A percentile compares a stretch with the other conserved stretches of the same genome.
Conservation (phyloP, 2,329 filamentous ascomycete genomes). For the Sphaerostilbella broomeana region DNA sequence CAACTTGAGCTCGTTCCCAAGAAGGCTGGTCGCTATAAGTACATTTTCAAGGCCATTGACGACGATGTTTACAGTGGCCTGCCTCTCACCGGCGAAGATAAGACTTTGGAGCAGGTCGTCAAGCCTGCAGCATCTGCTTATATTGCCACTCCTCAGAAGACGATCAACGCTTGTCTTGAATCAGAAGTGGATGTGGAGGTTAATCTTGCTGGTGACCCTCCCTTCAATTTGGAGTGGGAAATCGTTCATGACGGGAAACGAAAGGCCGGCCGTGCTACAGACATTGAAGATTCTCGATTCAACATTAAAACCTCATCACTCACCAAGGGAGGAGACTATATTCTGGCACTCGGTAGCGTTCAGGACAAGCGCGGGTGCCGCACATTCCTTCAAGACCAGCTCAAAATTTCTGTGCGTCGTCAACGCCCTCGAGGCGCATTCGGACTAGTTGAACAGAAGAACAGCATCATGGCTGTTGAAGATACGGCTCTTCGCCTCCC, state of each 20-base stretch:
- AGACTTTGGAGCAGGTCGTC: constrained; percentile 77
- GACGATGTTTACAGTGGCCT: constrained; percentile 74
- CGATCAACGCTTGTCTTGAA: constrained; percentile 71
- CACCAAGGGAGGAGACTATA: constrained; percentile 81
- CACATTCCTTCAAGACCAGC: constrained; percentile 75
- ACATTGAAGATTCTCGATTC: constrained; percentile 56
- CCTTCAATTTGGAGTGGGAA: constrained; percentile 89
- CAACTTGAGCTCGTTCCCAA: constrained; percentile 79
- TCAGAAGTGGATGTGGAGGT: constrained; percentile 71
- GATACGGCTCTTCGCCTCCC: constrained; percentile 68
- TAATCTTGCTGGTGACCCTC: constrained; percentile 70
- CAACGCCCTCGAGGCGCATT: constrained; percentile 85
- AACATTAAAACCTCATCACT: constrained; percentile 71
- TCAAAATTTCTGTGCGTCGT: constrained; percentile 78
- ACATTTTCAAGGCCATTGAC: constrained; percentile 73
- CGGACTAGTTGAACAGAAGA: constrained; percentile 75
- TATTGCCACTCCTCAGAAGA: constrained; percentile 48
- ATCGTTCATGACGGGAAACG: constrained; percentile 84
- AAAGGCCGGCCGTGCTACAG: constrained; percentile 57
- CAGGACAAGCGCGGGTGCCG: constrained; percentile 84
- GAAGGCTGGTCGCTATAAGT: constrained; percentile 78
- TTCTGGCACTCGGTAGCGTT: constrained; percentile 75
- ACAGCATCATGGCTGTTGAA: constrained; percentile 69
- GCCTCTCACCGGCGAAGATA: constrained; percentile 52
- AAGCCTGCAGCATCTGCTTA: constrained; percentile 85